Conservation (phyloP, 2,329 filamentous ascomycete genomes). For the Aspergillus sojae region DNA sequence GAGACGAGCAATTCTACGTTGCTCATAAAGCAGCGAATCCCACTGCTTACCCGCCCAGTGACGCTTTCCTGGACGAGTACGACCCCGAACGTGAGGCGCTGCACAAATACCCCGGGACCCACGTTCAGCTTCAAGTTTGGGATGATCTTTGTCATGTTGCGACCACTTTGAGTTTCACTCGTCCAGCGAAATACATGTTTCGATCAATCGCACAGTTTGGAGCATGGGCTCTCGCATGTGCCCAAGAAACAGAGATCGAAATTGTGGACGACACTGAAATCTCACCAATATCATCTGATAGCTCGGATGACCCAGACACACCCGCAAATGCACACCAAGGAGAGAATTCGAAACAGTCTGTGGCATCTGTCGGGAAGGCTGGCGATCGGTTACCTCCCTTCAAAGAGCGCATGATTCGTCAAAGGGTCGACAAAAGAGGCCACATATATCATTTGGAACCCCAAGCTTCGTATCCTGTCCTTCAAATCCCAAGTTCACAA, state of each 20-base stretch:
- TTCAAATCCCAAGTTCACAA: constrained; percentile 65
- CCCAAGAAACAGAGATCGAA: constrained; percentile 77
- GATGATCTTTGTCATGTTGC: constrained; percentile 92
- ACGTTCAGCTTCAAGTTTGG: constrained; percentile 95
- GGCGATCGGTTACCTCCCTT: constrained; percentile 83
- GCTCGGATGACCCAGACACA: constrained; percentile 21
- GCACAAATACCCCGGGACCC: constrained; percentile 74
- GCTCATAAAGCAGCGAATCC: constrained; percentile 94
- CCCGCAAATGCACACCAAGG: constrained; percentile 12
- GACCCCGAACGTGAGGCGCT: constrained; percentile 59
- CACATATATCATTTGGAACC: constrained; percentile 69
- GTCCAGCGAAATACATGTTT: constrained; percentile 96
- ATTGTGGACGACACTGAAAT: constrained; percentile 78
- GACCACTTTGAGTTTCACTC: constrained; percentile 90
- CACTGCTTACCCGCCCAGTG: constrained; percentile 69
- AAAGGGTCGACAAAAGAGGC: constrained; percentile 79
- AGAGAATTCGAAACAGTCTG: constrained; percentile 23
- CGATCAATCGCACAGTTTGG: constrained; percentile 89
- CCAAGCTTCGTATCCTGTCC: constrained; percentile 64
- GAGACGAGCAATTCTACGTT: constrained; percentile 92
- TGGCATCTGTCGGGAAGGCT: constrained; percentile 72
- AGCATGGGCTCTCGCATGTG: constrained; percentile 83
- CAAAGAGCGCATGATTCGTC: constrained; percentile 85
- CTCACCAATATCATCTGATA: constrained; percentile 70
- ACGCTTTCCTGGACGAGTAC: constrained; percentile 64